phyloP scores from a whole-genome alignment of 495 filamentous ascomycete genomes.

The Aspergillus heteromorphus region DNA sequence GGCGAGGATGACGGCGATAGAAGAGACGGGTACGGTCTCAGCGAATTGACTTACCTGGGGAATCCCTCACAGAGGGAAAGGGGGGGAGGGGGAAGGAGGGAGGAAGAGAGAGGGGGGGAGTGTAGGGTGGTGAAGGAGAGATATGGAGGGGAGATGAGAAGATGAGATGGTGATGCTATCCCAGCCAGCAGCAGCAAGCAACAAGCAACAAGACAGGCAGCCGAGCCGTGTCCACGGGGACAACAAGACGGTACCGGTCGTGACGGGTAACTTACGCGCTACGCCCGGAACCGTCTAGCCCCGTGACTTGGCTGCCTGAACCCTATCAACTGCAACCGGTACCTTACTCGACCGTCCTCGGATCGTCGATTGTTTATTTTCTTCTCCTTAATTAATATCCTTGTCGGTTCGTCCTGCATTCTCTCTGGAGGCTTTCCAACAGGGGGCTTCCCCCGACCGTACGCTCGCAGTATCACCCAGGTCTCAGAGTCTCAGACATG shows the following conservation, averaged over 20 bases:
- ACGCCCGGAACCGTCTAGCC: conserved; percentile 16
- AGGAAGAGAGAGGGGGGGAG: conserved; percentile 8
- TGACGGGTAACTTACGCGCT: conserved; percentile 7
- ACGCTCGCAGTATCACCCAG: no score
- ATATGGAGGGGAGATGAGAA: conserved; percentile 6
- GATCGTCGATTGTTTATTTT: neutral
- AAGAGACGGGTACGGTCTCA: conserved; percentile 5
- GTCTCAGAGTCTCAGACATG: neutral
- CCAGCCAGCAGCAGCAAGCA: conserved; percentile 2
- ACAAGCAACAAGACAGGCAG: conserved; percentile 2
- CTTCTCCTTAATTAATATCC: no score
- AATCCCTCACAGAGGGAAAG: conserved; percentile 24
- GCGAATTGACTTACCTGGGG: conserved; percentile 16
- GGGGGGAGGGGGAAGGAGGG: conserved; percentile 1
- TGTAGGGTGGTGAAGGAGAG: conserved; percentile 8
- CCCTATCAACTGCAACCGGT: neutral
- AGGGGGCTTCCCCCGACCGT: no score
- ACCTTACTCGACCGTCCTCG: no score
- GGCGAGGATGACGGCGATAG: conserved; percentile 1
- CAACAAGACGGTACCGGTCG: conserved; percentile 11
- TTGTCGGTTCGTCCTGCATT: no score
- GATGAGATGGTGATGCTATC: conserved; percentile 14
- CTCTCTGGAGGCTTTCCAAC: no score
- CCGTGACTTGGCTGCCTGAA: conserved; percentile 9
- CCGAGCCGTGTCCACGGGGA: conserved; percentile 20